A percentile compares a stretch with the other conserved stretches of the same genome.
phyloP scores from a whole-genome alignment of 179 eudicot genomes.

The Vitellaria paradoxa region DNA sequence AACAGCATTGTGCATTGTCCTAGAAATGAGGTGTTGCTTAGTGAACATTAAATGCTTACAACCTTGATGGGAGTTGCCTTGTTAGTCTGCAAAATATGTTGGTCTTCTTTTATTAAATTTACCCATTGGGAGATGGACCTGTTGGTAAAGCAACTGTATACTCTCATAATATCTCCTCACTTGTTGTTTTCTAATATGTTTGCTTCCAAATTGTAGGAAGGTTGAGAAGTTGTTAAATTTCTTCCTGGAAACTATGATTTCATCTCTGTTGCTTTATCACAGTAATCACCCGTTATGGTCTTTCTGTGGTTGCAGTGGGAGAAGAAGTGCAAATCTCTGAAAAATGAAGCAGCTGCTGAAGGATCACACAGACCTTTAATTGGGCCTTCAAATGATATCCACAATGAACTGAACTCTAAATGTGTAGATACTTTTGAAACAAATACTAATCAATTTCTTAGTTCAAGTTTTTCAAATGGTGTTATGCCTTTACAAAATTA shows the following conservation, averaged over 20 bases:
- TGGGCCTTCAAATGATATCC: slow-evolving; percentile 78
- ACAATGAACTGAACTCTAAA: slow-evolving; percentile 53
- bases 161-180: background rate
- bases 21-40: background rate
- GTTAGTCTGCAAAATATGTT: background rate
- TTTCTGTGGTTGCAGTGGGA: slow-evolving; percentile 69
- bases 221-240: slow-evolving; percentile 4
- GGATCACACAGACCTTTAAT: slow-evolving; percentile 32
- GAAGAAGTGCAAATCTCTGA: slow-evolving; percentile 58
- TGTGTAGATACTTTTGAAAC: slow-evolving; percentile 46
- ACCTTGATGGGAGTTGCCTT: background rate
- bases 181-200: background rate
- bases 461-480: slow-evolving; percentile 47
- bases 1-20: background rate
- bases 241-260: background rate
- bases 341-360: slow-evolving; percentile 40
- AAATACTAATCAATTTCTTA: slow-evolving; percentile 42
- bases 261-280: slow-evolving; percentile 1
- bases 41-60: background rate
- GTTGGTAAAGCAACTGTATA: background rate
- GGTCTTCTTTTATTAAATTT: background rate
- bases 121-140: background rate
- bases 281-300: background rate
- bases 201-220: background rate
- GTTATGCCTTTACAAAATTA: slow-evolving; percentile 92